Base-by-base conservation (phyloP, 495 filamentous ascomycete genomes). In the Neurospora intermedia region DNA sequence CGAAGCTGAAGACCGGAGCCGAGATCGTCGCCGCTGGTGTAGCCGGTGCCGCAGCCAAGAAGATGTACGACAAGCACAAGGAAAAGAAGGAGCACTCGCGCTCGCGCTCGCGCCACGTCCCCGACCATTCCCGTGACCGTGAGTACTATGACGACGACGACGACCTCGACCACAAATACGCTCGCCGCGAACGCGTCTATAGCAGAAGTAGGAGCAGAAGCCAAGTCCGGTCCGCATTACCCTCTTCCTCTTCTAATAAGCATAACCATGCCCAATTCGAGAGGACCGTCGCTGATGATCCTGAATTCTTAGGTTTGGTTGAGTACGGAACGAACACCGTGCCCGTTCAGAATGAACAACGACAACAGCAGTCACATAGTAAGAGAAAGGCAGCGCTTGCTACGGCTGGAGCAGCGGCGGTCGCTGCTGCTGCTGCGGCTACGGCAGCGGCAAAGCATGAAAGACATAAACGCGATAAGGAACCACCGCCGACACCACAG, bases 281-380 rank as follows among this genome's bases (percentile, higher is more conserved):
- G 27, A 66, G 54, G 54, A 66, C 54, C 75, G 85, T 88, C 80
- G 88, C 82, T 48, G 83, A 87, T 83, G 83, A 88, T 83, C 87
- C 84, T 84, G 88, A 90, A 81, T 66, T 27, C 54, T 81, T 89
- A 85, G 91, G 89, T 73, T 85, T 96, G 83, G 93, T 96, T 83
- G 92, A 94, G 80, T 95, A 95, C 83, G 93, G 92, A 74, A 86
- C 88, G 62, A 86, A 88, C 69, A 89, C 90, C 69, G 86, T 92
- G 43, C 82, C 86, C 77, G 77, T 66, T 66, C 11, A 18, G 35
- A 7, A 35, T 18, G 15, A 66, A 35, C 11, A 62, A 31, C 27
- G 27, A 35, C 54, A 66, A 38, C 54, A 66, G 54, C 54, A 38
- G 54, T 6, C 54, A 15, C 27, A 35, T 66, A 66, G 54, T 35